These are phyloP conservation scores for Oryza officinalis DNA, from an alignment of 176 grass and related monocot species.

Conservation along the genomic window DNA sequence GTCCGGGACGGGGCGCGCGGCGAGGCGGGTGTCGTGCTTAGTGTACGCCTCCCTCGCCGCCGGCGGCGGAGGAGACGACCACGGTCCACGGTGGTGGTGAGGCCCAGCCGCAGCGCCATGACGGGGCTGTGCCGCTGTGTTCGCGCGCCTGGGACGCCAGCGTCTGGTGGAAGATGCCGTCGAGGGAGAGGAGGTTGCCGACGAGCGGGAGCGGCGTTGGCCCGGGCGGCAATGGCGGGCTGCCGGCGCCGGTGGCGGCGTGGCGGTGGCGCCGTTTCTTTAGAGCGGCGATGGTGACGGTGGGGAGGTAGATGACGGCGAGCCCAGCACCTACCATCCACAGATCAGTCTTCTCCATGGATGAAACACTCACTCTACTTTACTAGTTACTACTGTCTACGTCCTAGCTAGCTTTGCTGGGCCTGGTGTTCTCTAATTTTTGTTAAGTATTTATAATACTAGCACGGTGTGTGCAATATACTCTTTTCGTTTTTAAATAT, in stretches of 20 bases:
- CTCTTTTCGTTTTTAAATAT: too few species aligned
- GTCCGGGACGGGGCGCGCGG: conserved; percentile 31
- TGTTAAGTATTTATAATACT: too few species aligned
- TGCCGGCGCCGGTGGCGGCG: background rate
- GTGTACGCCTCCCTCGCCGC: conserved; percentile 35
- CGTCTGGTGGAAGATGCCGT: conserved; percentile 26
- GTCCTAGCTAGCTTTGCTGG: too few species aligned
- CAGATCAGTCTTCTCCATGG: background rate
- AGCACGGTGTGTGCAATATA: too few species aligned
- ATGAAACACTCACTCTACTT: too few species aligned
- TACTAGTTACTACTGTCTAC: too few species aligned
- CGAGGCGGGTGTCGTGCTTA: conserved; percentile 35
- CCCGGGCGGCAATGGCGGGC: conserved; percentile 21
- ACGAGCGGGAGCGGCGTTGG: conserved; percentile 34
- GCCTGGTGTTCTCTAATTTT: too few species aligned
- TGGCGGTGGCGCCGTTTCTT: background rate
- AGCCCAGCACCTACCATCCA: conserved; percentile 5
- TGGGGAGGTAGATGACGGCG: conserved; percentile 1
- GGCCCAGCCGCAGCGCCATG: background rate
- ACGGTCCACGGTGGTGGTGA: conserved; percentile 31
- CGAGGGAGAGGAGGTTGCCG: conserved; percentile 44
- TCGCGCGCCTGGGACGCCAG: too few species aligned
- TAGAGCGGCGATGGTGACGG: background rate
- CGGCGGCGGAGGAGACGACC: conserved; percentile 50
- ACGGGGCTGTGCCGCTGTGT: conserved; percentile 37